Base-by-base conservation (phyloP, 768 basidiomycete genomes). In the Agaricus subrufescens region DNA sequence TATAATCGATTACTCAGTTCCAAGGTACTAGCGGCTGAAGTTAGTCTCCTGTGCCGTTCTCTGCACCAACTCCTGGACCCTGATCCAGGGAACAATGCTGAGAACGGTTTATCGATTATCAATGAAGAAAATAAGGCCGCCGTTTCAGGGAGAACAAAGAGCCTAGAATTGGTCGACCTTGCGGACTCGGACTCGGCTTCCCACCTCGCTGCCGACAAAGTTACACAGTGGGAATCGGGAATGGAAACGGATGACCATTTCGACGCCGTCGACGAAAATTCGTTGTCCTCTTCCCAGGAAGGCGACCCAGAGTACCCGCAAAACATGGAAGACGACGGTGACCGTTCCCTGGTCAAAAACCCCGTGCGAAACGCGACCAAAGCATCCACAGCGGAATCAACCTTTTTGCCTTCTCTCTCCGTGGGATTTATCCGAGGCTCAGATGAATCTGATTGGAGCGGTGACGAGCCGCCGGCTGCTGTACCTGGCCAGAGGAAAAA, bases 341-440 rank as follows among this genome's bases (percentile, higher is more conserved):
- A 61, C 11, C 34, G 50, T 15, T 30, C 52, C 10, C 5, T 23
- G 19, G 44, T 50, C 30, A 64, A 58, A 45, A 43, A 19, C 3
- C 37, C 58, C 23, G 34, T 50, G 50, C 39, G 4, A 42, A 37
- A 26, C 31, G 27, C 34, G 50, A 61, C 30, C 51, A 34, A 30
- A 54, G 11, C 48, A 26, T 42, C 65, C 10, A 66, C 61, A 40
- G 43, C 52, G 25, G 63, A 66, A 55, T 69, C 68, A 3, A 71
- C 67, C 1, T 99, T 98, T 73, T 77, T 98, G 2, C 96, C 97
- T 26, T 89, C 91, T 2, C 82, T 98, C 26, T 80, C 91, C 0
- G 84, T 89, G 11, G 96, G 95, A 2, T 99, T 89, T 67, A 78
- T 86, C 42, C 81, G 82, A 12, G 85, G 86, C 48, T 89, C 88